Percentiles rank a stretch among this genome's conserved stretches.
Evolutionary conservation across 176 grass and related monocot genomes (phyloP).

Genomic region (Oryza punctata): DNA sequence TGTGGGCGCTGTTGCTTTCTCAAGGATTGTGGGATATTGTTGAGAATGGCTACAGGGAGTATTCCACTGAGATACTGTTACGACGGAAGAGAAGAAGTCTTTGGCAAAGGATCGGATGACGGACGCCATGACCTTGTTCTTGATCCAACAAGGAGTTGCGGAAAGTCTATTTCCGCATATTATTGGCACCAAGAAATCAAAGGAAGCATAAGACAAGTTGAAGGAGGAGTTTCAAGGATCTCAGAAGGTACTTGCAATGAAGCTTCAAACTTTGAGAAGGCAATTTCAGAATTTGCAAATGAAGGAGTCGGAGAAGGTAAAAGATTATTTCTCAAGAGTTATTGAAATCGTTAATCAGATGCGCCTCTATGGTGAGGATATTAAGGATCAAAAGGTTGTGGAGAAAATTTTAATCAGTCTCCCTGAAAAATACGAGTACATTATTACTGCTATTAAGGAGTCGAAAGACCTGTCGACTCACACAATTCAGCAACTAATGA

Average conservation of each 20-base stretch:
- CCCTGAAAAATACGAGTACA: neutral
- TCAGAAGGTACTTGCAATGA: no score
- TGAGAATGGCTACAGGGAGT: neutral
- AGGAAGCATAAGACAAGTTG: neutral
- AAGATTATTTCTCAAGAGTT: neutral
- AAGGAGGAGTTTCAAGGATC: neutral
- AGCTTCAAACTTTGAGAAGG: no score
- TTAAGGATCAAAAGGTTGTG: neutral
- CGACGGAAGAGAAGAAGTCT: no score
- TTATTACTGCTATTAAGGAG: neutral
- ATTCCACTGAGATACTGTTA: no score
- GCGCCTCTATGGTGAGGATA: neutral
- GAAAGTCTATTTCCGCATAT: no score
- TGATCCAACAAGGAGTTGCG: no score
- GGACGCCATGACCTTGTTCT: no score
- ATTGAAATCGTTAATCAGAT: conserved; percentile 15
- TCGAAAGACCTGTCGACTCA: neutral
- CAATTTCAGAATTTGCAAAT: conserved; percentile 4
- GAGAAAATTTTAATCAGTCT: neutral
- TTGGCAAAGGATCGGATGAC: no score
- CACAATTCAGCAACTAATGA: conserved; percentile 6
- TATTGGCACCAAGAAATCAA: neutral
- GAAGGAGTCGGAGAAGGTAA: neutral
- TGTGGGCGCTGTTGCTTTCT: no score
- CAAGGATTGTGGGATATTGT: neutral